These are phyloP conservation scores for Penicillium freii DNA, from an alignment of 2,329 filamentous ascomycete species.

Conservation along the genomic window DNA sequence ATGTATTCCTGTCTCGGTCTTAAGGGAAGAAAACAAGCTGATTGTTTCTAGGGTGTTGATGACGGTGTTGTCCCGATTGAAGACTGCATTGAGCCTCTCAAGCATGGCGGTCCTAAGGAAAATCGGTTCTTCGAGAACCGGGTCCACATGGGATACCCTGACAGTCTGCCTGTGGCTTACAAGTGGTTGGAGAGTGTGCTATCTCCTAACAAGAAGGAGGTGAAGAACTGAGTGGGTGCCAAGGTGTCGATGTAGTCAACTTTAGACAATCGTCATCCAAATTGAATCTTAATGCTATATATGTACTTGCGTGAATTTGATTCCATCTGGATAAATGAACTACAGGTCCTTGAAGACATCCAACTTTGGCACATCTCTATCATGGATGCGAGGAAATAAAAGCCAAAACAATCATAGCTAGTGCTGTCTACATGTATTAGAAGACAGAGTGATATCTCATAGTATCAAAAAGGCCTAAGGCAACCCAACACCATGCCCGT, in stretches of 20 bases:
- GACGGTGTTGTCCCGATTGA: slow-evolving; percentile 69
- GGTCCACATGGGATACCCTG: slow-evolving; percentile 67
- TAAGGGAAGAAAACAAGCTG: neutral
- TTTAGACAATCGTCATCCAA: neutral
- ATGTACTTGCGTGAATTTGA: neutral
- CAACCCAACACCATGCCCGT: neutral
- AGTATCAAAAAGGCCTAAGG: neutral
- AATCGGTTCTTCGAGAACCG: slow-evolving; percentile 60
- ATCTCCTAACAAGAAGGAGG: slow-evolving; percentile 10
- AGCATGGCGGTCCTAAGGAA: slow-evolving; percentile 65
- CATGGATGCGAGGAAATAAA: neutral
- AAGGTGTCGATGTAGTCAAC: neutral
- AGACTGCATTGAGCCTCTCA: slow-evolving; percentile 63
- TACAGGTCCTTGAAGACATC: neutral
- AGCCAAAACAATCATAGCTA: neutral
- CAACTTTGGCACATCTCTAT: neutral
- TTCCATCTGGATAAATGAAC: neutral
- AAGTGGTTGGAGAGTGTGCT: slow-evolving; percentile 39
- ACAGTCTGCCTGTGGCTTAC: slow-evolving; percentile 40
- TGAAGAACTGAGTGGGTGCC: slow-evolving; percentile 25
- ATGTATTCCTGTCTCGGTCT: slow-evolving; percentile 18
- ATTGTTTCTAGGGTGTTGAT: slow-evolving; percentile 51
- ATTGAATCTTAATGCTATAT: neutral
- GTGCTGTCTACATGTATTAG: neutral
- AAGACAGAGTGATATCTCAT: neutral